Evolutionary conservation across 2,329 filamentous ascomycete species (phyloP).

Genomic region (Fusarium decemcellulare): DNA sequence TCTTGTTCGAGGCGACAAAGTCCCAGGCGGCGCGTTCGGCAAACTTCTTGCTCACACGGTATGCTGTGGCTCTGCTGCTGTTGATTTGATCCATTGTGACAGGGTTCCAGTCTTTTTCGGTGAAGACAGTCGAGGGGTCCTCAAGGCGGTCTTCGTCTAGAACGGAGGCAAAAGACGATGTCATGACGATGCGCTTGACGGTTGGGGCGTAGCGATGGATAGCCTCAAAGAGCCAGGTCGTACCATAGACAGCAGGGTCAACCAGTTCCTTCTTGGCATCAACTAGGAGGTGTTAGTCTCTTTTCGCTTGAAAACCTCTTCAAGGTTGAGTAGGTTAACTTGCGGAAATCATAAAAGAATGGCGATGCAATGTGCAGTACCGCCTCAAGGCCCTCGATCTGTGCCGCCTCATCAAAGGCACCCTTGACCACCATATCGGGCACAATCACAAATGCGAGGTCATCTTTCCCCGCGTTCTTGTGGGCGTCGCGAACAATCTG

Average conservation of each 20-base stretch:
- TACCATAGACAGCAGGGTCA: constrained; percentile 18
- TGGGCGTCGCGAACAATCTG: neutral
- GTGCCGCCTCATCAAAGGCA: neutral
- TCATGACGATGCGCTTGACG: constrained; percentile 60
- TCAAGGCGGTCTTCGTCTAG: constrained; percentile 45
- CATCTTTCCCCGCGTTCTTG: neutral
- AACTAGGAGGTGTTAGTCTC: neutral
- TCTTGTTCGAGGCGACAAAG: constrained; percentile 45
- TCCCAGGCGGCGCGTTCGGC: constrained; percentile 49
- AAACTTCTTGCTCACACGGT: constrained; percentile 37
- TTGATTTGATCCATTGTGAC: constrained; percentile 52
- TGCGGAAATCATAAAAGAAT: constrained; percentile 8
- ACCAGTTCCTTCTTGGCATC: constrained; percentile 15
- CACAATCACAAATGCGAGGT: constrained; percentile 3
- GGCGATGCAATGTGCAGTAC: constrained; percentile 13
- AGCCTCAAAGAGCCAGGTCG: constrained; percentile 4
- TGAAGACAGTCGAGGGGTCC: constrained; percentile 52
- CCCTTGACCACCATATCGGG: constrained; percentile 4
- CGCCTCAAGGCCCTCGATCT: neutral
- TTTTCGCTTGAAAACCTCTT: neutral
- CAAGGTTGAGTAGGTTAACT: neutral
- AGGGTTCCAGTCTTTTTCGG: constrained; percentile 61
- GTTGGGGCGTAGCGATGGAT: constrained; percentile 4
- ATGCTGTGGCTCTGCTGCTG: constrained; percentile 11
- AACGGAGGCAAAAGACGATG: constrained; percentile 61